Evolutionary conservation across 1,284 basidiomycete species (phyloP), one percentile per base, ranked within the genome.

Genomic region (Trametes pubescens): DNA sequence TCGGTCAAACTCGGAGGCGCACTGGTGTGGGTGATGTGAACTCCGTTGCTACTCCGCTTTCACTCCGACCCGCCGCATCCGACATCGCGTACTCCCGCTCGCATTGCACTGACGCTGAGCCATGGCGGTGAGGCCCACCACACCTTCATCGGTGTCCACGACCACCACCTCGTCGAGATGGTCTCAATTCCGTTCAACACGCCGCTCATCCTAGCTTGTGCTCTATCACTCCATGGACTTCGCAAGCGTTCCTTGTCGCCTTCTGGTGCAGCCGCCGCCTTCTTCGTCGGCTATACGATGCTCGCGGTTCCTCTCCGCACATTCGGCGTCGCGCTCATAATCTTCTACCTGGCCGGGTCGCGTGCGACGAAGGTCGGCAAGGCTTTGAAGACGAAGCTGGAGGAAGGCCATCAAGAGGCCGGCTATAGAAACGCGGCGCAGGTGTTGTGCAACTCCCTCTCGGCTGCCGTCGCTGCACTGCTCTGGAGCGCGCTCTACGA

Each of bases 301-400:
- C 81, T 93, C 74, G 79, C 86, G 16, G 84, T 86, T 14, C 86
- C 83, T 9, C 79, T 89, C 22, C 81, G 83, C 54, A 81, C 85
- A 0, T 93, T 96, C 73, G 94, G 92, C 11, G 78, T 87, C 7
- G 82, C 88, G 0, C 82, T 97, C 70, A 86, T 96, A 61, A 85
- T 86, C 0, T 95, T 98, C 78, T 96, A 97, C 76, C 81, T 96
- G 21, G 71, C 89, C 0, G 95, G 91, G 0, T 94, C 92, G 56
- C 82, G 87, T 55, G 95, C 94, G 0, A 98, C 96, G 6, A 96
- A 95, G 84, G 89, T 90, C 64, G 87, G 92, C 24, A 89, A 87
- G 72, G 75, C 81, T 52, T 78, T 78, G 57, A 99, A 98, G 76
- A 86, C 86, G 1, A 79, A 79, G 63, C 82, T 96, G 29, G 96